Base-by-base conservation (phyloP, 805 yeast species). In the Aciculoconidium aculeatum region DNA sequence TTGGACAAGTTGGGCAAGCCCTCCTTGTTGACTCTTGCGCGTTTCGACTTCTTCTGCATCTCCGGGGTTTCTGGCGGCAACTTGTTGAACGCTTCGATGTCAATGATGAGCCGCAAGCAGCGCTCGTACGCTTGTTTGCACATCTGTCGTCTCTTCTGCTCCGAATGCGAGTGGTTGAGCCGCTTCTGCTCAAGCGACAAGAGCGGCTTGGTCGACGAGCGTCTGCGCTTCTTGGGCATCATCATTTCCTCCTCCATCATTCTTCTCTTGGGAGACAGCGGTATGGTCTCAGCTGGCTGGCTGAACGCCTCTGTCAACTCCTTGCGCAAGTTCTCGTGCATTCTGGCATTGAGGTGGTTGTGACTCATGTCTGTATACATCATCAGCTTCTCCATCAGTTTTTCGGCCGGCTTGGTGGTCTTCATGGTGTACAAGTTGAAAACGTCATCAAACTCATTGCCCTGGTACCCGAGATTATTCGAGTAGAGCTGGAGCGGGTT, bases 1-100 rank as follows among this genome's bases (percentile, higher is more conserved):
- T 64, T 64, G 13, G 63, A 56, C 36, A 64, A 53, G 41, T 64
- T 64, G 12, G 70, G 70, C 41, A 64, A 56, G 7, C 70, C 70
- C 21, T 61, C 66, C 43, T 63, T 64, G 32, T 52, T 60, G 27
- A 61, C 45, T 34, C 59, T 61, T 25, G 58, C 57, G 31, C 67
- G 44, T 37, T 60, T 62, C 24, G 53, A 52, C 34, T 48, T 48
- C 35, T 36, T 37, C 14, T 35, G 39, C 11, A 31, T 36, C 23
- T 36, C 36, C n/a, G 27, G 28, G 10, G 24, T 9, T 13, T 38
- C 34, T 18, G 36, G 38, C 52, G 64, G 41, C 15, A 40, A 30
- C 26, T 20, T 32, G 28, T 40, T 36, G 37, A 40, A 40, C 13
- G 60, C 65, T 15, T 62, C 65, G 23, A 61, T 54, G 30, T 64